Conservation (phyloP, 352 stramenopile species). For the Phytophthora hybrid region DNA sequence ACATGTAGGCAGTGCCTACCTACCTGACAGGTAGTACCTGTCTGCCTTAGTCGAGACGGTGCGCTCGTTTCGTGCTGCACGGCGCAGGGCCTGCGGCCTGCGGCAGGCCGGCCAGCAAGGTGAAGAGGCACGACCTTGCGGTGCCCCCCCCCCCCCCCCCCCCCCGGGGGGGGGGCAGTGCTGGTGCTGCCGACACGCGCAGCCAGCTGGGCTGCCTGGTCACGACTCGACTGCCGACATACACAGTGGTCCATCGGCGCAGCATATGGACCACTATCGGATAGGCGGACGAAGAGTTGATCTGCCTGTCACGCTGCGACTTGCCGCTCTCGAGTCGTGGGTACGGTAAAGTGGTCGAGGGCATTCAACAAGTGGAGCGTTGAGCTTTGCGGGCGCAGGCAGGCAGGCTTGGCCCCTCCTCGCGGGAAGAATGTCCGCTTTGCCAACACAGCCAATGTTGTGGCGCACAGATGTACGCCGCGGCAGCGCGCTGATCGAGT, state of each 20-base stretch:
- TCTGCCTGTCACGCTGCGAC: slow-evolving; percentile 2
- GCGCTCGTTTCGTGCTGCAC: background rate
- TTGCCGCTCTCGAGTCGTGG: background rate
- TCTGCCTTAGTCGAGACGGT: background rate
- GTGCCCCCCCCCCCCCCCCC: too few relatives aligned
- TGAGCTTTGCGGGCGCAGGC: background rate
- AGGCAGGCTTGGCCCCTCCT: background rate
- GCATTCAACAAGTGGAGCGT: background rate
- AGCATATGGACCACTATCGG: slow-evolving; percentile 14
- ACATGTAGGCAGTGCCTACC: too few relatives aligned
- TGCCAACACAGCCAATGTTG: background rate
- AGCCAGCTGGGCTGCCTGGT: slow-evolving; percentile 3
- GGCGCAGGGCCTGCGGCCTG: too few relatives aligned
- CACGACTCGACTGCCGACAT: background rate
- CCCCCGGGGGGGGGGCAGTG: background rate
- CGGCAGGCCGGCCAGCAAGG: background rate
- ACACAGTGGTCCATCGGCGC: too few relatives aligned
- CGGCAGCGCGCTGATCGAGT: slow-evolving; percentile 6
- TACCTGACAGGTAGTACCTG: too few relatives aligned
- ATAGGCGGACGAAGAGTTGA: slow-evolving; percentile 19
- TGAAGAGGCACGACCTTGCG: too few relatives aligned
- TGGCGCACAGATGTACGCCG: slow-evolving; percentile 6
- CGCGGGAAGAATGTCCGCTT: background rate
- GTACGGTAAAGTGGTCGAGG: background rate
- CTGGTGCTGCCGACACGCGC: background rate